phyloP scores from a whole-genome alignment of 164 flowering plant genomes.

The Aristolochia californica region DNA sequence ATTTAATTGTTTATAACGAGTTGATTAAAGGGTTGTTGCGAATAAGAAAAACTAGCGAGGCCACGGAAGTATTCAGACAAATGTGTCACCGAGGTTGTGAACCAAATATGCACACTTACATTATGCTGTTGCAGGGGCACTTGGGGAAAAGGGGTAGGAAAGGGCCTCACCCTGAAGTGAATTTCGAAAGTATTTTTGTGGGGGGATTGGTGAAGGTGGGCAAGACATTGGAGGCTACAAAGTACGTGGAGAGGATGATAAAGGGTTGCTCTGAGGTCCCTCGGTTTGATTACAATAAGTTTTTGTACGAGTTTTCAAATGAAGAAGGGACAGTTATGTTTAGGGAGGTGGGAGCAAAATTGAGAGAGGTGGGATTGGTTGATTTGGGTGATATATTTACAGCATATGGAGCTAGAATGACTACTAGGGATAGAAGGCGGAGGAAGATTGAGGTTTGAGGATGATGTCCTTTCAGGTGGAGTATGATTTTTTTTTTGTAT shows the following conservation, averaged over 20 bases:
- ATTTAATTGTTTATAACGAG: slow-evolving; percentile 56
- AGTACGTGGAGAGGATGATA: slow-evolving; percentile 69
- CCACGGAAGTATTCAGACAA: slow-evolving; percentile 79
- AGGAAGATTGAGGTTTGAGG: background rate
- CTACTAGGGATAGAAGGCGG: slow-evolving; percentile 74
- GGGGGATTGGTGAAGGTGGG: slow-evolving; percentile 88
- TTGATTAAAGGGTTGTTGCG: slow-evolving; percentile 69
- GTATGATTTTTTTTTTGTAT: too few relatives aligned
- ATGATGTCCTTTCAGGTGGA: too few relatives aligned
- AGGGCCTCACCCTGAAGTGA: slow-evolving; percentile 56
- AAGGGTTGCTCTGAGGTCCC: slow-evolving; percentile 64
- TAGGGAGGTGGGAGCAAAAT: slow-evolving; percentile 57
- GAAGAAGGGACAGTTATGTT: slow-evolving; percentile 83
- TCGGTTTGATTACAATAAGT: slow-evolving; percentile 78
- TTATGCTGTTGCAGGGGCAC: slow-evolving; percentile 90
- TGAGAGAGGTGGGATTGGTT: slow-evolving; percentile 68
- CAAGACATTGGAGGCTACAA: slow-evolving; percentile 59
- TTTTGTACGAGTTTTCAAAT: slow-evolving; percentile 64
- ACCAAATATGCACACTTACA: slow-evolving; percentile 86
- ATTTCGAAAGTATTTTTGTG: slow-evolving; percentile 80
- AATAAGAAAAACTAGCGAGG: slow-evolving; percentile 57
- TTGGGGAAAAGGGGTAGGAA: slow-evolving; percentile 85
- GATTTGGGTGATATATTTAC: slow-evolving; percentile 78
- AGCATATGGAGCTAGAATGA: slow-evolving; percentile 81
- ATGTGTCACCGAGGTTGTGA: slow-evolving; percentile 79